Conservation (phyloP, 2,329 filamentous ascomycete species). For the Fusarium burgessii region DNA sequence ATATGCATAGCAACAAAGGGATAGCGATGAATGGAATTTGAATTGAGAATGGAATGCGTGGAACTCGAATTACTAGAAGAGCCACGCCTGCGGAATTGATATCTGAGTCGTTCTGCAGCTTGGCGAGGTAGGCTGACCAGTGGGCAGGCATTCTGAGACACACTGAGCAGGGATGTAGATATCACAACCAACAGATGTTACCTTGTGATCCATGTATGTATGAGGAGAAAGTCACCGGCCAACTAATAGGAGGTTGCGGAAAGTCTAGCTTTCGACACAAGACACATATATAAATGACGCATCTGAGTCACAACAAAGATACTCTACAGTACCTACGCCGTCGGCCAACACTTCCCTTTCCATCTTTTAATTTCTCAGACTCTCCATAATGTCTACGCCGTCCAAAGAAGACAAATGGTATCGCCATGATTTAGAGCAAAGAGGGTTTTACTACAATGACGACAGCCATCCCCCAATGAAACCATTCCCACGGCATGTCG, state of each 20-base stretch:
- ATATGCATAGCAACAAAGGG: neutral
- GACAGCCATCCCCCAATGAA: neutral
- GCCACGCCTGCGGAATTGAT: neutral
- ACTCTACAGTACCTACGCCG: no score
- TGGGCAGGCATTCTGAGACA: neutral
- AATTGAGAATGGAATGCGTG: no score
- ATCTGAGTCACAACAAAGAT: no score
- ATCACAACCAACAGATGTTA: neutral
- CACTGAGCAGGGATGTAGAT: neutral
- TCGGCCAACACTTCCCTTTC: neutral
- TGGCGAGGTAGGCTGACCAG: neutral
- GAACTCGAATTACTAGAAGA: neutral
- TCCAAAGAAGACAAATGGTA: neutral
- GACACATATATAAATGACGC: no score
- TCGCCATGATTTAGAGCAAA: neutral
- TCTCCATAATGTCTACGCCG: neutral
- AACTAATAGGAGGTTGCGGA: no score
- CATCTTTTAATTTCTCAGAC: neutral
- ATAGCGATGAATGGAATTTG: neutral
- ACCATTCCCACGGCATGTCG: neutral
- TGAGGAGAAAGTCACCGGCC: no score
- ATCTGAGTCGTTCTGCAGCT: neutral
- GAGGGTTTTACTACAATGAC: neutral
- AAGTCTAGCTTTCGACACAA: no score
- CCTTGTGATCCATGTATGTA: neutral